Percentiles rank a stretch among this genome's conserved stretches.
Evolutionary conservation across 2,329 filamentous ascomycete genomes (phyloP).

Genomic region (Botrytis galanthina): DNA sequence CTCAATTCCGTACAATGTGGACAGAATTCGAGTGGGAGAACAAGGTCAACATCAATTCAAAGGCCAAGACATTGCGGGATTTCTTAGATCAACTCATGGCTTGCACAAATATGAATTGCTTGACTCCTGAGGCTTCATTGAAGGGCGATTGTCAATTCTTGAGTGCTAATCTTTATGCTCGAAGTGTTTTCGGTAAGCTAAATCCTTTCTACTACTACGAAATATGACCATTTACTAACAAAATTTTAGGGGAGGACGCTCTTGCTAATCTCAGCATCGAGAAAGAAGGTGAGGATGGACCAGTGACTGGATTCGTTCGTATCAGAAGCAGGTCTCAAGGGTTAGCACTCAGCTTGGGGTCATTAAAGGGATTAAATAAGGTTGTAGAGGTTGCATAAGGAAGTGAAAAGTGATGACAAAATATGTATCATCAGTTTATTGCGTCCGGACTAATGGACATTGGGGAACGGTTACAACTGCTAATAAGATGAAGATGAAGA

Average conservation of each 20-base stretch:
- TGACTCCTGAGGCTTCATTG: slow-evolving; percentile 93
- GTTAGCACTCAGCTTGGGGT: slow-evolving; percentile 87
- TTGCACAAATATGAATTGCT: slow-evolving; percentile 96
- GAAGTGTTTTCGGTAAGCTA: slow-evolving; percentile 93
- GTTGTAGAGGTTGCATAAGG: slow-evolving; percentile 46
- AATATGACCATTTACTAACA: slow-evolving; percentile 28
- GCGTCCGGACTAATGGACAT: slow-evolving; percentile 17
- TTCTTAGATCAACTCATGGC: slow-evolving; percentile 96
- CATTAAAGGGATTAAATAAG: slow-evolving; percentile 91
- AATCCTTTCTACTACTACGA: not conserved
- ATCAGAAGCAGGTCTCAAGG: slow-evolving; percentile 98
- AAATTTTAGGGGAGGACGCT: slow-evolving; percentile 81
- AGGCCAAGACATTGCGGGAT: slow-evolving; percentile 84
- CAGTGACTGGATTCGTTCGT: slow-evolving; percentile 94
- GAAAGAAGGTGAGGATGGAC: slow-evolving; percentile 91
- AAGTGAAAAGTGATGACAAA: slow-evolving; percentile 9
- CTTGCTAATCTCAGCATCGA: slow-evolving; percentile 97
- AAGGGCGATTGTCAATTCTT: slow-evolving; percentile 98
- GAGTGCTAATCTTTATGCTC: slow-evolving; percentile 93
- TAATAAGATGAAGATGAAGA: slow-evolving; percentile 26
- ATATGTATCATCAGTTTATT: slow-evolving; percentile 16
- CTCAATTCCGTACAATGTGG: slow-evolving; percentile 99
- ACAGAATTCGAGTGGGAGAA: slow-evolving; percentile 99
- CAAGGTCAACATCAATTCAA: slow-evolving; percentile 99
- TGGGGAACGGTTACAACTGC: slow-evolving; percentile 23